Evolutionary conservation across 148 eudicot genomes (phyloP).

Genomic region (Salicornia ramosissima): DNA sequence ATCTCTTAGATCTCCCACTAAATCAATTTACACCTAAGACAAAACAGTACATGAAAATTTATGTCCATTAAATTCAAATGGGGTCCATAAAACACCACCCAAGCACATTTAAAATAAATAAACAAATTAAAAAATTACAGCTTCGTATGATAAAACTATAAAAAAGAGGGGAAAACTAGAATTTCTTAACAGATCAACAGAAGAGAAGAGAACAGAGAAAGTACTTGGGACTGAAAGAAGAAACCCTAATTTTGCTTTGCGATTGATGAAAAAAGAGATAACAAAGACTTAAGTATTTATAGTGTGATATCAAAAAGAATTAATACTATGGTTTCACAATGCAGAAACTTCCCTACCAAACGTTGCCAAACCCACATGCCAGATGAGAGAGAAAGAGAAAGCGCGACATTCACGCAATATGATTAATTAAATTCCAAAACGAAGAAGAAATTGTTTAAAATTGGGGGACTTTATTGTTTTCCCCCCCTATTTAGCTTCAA

Average conservation of each 20-base stretch:
- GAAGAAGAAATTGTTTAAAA: neutral
- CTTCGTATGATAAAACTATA: neutral
- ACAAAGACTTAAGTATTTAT: conserved; percentile 20
- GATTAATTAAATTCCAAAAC: neutral
- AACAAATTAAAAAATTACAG: neutral
- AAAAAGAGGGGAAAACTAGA: neutral
- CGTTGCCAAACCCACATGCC: conserved; percentile 26
- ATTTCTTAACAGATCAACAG: neutral
- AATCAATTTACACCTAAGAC: conserved; percentile 22
- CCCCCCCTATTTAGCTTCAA: conserved; percentile 28
- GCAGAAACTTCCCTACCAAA: conserved; percentile 27
- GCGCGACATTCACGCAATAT: conserved; percentile 28
- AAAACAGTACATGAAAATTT: conserved; percentile 10
- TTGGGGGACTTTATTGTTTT: neutral
- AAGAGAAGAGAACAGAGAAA: neutral
- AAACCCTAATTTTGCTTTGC: conserved; percentile 13
- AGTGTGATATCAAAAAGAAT: conserved; percentile 6
- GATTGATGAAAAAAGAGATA: conserved; percentile 12
- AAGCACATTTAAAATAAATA: conserved; percentile 3
- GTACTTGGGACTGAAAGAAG: conserved; percentile 16
- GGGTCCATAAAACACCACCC: conserved; percentile 1
- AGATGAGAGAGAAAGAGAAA: conserved; percentile 24
- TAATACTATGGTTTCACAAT: conserved; percentile 11
- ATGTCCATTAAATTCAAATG: conserved; percentile 9
- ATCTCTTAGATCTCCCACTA: conserved; percentile 34